Evolutionary conservation across 164 flowering plant species (phyloP), one percentile per base, ranked within the genome.

Genomic region (Echeveria elegans): DNA sequence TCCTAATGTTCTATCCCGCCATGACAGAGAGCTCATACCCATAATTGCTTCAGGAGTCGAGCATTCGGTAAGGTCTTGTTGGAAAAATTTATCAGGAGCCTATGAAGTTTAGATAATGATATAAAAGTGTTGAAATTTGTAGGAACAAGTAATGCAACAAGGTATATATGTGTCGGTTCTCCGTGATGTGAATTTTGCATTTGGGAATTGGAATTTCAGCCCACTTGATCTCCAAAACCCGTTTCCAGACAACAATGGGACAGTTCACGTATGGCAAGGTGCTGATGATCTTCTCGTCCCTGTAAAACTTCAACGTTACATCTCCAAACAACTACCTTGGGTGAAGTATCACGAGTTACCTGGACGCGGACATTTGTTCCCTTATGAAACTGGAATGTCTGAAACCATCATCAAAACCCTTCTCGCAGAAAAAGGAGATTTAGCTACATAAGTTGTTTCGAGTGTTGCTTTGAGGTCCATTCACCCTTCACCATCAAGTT

Each of bases 231-330:
- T 85, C 14, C 28, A 4, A 0, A 74, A 83, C 71, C 89, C 87
- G 18, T 82, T 79, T 64, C 81, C 80, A 1, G 60, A 76, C 21
- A 71, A 72, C 29, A 77, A 73, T 16, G 79, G 82, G 4, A 71
- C 76, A 7, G 80, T 79, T 34, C 86, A 83, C 66, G 70, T 83
- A 21, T 85, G 86, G 86, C 81, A 77, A 60, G 89, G 85, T 6
- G 34, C 12, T 2, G 76, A 81, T 66, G 89, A 81, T 48, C 36
- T 5, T 10, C 36, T 61, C 21, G 16, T 61, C 14, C 11, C 64
- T 5, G 61, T 56, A 56, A 56, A 11, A 28, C 61, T 56, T 26
- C 19, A 56, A 10, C 58, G 58, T 29, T 21, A 21, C 14, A 52
- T 9, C 4, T 8, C 11, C n/a, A 21, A 48, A 48, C 56, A 62